A percentile compares a stretch with the other conserved stretches of the same genome.
These are phyloP conservation scores for Amphichorda felina DNA, from an alignment of 2,329 filamentous ascomycete genomes.

Conservation along the genomic window DNA sequence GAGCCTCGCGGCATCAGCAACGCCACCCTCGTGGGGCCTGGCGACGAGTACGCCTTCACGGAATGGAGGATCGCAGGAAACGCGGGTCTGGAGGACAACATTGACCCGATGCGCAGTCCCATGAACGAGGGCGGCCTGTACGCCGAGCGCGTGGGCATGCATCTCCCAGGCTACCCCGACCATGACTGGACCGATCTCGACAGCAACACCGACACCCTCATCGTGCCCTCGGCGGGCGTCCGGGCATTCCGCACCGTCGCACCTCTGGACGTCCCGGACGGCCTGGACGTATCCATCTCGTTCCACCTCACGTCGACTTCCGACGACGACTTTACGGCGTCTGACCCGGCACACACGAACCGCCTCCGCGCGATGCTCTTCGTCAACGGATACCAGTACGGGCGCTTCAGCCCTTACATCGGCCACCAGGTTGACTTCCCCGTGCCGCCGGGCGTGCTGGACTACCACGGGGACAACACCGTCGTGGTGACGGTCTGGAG, in stretches of 20 bases:
- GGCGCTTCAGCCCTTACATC: slow-evolving; percentile 45
- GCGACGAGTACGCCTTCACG: slow-evolving; percentile 24
- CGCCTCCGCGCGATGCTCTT: slow-evolving; percentile 40
- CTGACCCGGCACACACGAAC: slow-evolving; percentile 17
- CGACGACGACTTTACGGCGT: slow-evolving; percentile 22
- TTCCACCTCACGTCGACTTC: slow-evolving; percentile 36
- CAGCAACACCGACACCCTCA: slow-evolving; percentile 12
- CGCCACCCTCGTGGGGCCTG: slow-evolving; percentile 32
- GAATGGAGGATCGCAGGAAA: slow-evolving; percentile 47
- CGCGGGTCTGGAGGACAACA: slow-evolving; percentile 37
- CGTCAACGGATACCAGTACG: slow-evolving; percentile 56
- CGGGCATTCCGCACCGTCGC: slow-evolving; percentile 42
- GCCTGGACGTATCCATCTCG: slow-evolving; percentile 42
- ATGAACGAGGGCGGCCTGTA: slow-evolving; percentile 47
- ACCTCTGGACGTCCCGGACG: slow-evolving; percentile 34
- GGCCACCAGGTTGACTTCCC: slow-evolving; percentile 50
- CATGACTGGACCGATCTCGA: slow-evolving; percentile 23
- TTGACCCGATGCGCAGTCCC: slow-evolving; percentile 43
- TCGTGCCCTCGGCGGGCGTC: slow-evolving; percentile 36
- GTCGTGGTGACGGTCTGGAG: slow-evolving; percentile 48
- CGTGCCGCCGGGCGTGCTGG: slow-evolving; percentile 44
- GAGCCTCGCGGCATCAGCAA: slow-evolving; percentile 39
- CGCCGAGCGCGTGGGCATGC: slow-evolving; percentile 45
- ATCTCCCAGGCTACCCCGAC: slow-evolving; percentile 43
- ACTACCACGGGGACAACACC: slow-evolving; percentile 46